phyloP scores from a whole-genome alignment of 164 flowering plant genomes.

The Piper longum region DNA sequence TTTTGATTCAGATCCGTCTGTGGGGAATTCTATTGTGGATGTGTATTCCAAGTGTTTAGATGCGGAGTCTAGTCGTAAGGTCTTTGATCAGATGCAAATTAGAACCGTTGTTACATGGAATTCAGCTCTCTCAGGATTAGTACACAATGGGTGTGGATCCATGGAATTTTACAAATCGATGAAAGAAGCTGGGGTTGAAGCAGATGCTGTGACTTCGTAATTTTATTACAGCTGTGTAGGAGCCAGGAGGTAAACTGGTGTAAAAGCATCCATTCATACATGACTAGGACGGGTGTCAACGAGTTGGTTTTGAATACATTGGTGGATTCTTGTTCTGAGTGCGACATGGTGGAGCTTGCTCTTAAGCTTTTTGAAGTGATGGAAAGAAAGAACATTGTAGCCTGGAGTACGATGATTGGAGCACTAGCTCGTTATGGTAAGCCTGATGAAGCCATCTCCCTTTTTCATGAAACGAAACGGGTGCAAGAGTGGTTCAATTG shows the following conservation, averaged over 20 bases:
- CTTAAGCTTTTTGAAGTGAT: conserved; percentile 32
- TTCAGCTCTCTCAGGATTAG: conserved; percentile 56
- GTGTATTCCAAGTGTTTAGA: conserved; percentile 52
- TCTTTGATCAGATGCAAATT: conserved; percentile 36
- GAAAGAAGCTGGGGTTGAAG: conserved; percentile 32
- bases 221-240: conserved; percentile 51
- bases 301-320: conserved; percentile 36
- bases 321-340: conserved; percentile 57
- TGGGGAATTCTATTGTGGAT: conserved; percentile 62
- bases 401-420: conserved; percentile 78
- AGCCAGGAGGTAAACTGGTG: conserved; percentile 28
- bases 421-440: conserved; percentile 50
- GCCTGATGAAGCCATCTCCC: conserved; percentile 52
- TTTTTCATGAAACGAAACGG: conserved; percentile 42
- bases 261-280: conserved; percentile 44
- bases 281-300: conserved; percentile 34
- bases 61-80: conserved; percentile 29
- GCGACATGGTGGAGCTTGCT: conserved; percentile 31
- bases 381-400: conserved; percentile 31
- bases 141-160: conserved; percentile 35
- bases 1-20: conserved; percentile 38
- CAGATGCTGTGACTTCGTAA: conserved; percentile 59
- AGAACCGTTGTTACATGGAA: conserved; percentile 78
- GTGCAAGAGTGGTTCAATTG: conserved; percentile 25
- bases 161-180: conserved; percentile 31